phyloP scores from a whole-genome alignment of 176 grass and related monocot genomes.

The Eragrostis curvula region DNA sequence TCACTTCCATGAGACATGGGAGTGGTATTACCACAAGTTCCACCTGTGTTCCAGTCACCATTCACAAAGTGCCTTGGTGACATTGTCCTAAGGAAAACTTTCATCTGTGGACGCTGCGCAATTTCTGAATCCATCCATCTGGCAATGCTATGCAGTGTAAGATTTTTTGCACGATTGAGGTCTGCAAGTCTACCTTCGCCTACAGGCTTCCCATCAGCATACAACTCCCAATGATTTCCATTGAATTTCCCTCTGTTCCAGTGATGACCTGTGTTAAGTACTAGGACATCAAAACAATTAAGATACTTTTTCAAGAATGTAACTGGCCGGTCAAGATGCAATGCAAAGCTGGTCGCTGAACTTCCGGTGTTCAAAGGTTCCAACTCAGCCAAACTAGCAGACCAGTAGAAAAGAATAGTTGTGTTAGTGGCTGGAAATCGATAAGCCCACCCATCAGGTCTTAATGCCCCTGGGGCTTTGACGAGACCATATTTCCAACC shows the following conservation, averaged over 20 bases:
- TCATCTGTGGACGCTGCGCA: conserved; percentile 48
- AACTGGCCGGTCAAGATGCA: conserved; percentile 94
- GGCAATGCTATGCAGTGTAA: conserved; percentile 73
- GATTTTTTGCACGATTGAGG: conserved; percentile 72
- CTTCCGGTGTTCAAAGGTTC: conserved; percentile 62
- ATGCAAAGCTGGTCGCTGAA: conserved; percentile 61
- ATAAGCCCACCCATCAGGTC: conserved; percentile 97
- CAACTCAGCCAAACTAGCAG: conserved; percentile 92
- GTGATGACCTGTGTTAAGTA: conserved; percentile 97
- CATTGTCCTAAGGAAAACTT: conserved; percentile 88
- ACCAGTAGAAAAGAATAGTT: conserved; percentile 97
- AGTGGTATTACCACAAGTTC: conserved; percentile 77
- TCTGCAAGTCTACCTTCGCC: conserved; percentile 50
- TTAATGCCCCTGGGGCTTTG: conserved; percentile 74
- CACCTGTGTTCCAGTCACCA: conserved; percentile 98
- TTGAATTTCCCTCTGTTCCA: conserved; percentile 98
- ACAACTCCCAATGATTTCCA: conserved; percentile 83
- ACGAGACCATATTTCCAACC: conserved; percentile 80
- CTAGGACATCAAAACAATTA: conserved; percentile 69
- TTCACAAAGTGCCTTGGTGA: conserved; percentile 96
- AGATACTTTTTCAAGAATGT: conserved; percentile 84
- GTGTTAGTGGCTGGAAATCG: conserved; percentile 78
- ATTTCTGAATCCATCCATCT: conserved; percentile 80
- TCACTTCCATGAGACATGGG: conserved; percentile 76
- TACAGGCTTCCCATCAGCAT: conserved; percentile 65